These are phyloP conservation scores for Fusarium scirpi DNA, from an alignment of 2,329 filamentous ascomycete species.

Conservation along the genomic window DNA sequence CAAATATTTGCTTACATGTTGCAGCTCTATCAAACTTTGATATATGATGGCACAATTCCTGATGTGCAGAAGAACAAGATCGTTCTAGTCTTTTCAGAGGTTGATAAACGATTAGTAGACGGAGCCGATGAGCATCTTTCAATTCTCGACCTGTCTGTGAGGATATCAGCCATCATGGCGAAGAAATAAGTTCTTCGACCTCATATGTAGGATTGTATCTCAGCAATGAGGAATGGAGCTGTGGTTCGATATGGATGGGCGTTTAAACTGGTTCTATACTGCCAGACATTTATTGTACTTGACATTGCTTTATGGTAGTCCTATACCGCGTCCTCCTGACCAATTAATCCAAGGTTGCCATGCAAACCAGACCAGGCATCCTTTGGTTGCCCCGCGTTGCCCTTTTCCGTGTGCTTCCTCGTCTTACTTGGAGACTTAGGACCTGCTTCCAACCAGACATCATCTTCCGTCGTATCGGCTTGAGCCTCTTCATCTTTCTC, in stretches of 20 bases:
- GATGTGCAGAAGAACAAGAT: constrained; percentile 93
- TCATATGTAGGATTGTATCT: constrained; percentile 11
- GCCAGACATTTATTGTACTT: constrained; percentile 32
- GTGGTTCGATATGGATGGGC: constrained; percentile 39
- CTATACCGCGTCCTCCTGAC: constrained; percentile 50
- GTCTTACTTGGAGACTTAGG: constrained; percentile 39
- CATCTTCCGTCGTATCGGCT: constrained; percentile 45
- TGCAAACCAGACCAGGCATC: constrained; percentile 66
- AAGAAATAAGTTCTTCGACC: constrained; percentile 50
- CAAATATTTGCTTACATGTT: constrained; percentile 11
- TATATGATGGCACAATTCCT: constrained; percentile 85
- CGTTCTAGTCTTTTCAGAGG: constrained; percentile 88
- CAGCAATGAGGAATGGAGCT: constrained; percentile 41
- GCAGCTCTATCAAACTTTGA: constrained; percentile 82
- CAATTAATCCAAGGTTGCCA: constrained; percentile 66
- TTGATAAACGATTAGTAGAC: constrained; percentile 94
- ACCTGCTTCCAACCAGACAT: constrained; percentile 54
- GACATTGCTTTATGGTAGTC: constrained; percentile 16
- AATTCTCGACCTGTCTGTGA: constrained; percentile 85
- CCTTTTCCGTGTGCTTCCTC: constrained; percentile 47
- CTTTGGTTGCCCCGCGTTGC: constrained; percentile 38
- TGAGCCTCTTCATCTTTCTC: constrained; percentile 40
- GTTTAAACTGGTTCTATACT: constrained; percentile 41
- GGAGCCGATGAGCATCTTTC: constrained; percentile 95
- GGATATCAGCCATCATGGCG: constrained; percentile 79